Evolutionary conservation across 495 filamentous ascomycete genomes (phyloP).

Genomic region (Symbiotaphrina buchneri): DNA sequence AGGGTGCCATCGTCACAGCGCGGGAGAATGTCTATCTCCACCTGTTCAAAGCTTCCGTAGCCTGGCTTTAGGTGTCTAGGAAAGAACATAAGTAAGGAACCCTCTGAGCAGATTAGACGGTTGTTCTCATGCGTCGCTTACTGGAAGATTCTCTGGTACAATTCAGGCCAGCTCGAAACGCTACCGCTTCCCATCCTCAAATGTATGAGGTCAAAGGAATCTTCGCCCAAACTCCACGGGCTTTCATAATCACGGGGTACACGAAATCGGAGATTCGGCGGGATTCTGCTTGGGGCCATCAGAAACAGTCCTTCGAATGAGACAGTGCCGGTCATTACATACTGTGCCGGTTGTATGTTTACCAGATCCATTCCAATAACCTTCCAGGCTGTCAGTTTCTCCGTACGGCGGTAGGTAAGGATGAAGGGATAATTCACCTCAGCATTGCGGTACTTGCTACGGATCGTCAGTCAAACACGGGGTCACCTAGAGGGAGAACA

Average conservation of each 20-base stretch:
- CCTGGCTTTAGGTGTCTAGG: conserved; percentile 57
- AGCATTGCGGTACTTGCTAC: conserved; percentile 32
- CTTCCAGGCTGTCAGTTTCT: conserved; percentile 10
- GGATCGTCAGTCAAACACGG: conserved; percentile 7
- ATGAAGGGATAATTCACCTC: too few species aligned
- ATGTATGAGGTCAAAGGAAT: conserved; percentile 74
- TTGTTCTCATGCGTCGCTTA: too few species aligned
- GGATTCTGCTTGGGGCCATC: conserved; percentile 41
- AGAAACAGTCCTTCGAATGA: conserved; percentile 1
- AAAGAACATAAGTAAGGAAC: neutral
- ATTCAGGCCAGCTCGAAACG: conserved; percentile 50
- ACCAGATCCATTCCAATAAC: conserved; percentile 61
- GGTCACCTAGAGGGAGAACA: neutral
- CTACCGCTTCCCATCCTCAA: conserved; percentile 63
- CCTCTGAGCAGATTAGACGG: too few species aligned
- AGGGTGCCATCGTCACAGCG: conserved; percentile 49
- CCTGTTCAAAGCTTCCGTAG: conserved; percentile 59
- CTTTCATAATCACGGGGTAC: conserved; percentile 56
- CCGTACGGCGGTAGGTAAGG: too few species aligned
- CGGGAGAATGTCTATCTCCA: conserved; percentile 79
- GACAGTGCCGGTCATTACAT: conserved; percentile 3
- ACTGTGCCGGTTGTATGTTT: conserved; percentile 59
- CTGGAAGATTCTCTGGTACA: conserved; percentile 50
- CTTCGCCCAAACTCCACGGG: conserved; percentile 50
- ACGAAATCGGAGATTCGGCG: conserved; percentile 43